Base-by-base conservation (phyloP, 768 basidiomycete species). In the Plicaturopsis crispa region DNA sequence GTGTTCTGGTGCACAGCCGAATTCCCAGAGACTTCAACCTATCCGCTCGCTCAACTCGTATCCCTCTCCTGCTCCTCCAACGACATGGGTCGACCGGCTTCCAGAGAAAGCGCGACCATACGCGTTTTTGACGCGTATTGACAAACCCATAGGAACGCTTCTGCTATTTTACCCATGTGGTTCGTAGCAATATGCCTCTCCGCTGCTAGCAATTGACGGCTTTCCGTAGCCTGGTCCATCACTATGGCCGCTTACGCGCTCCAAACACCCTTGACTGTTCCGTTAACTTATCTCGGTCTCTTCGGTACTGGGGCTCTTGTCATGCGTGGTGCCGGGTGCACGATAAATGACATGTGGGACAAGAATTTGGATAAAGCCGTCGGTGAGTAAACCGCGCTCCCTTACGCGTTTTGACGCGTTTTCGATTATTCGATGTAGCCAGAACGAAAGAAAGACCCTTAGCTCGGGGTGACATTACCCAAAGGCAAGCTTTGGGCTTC, bases 321-420 rank as follows among this genome's bases (percentile, higher is more conserved):
- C 36, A 99, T 99, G 96, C 80, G 96, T 14, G 90, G 94, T 4
- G 96, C 96, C 16, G 96, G 96, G 3, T 99, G 96, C 60, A 97
- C 90, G 3, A 94, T 99, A 49, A 99, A 99, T 57, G 96, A 99
- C 55, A 80, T 99, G 80, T 98, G 96, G 94, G 96, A 99, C 61
- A 73, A 71, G 46, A 79, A 88, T 44, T 75, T 96, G 32, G 96
- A 99, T 69, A 80, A 78, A 54, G 80, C 82, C 26, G 96, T 98
- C 35, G 91, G 93, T 92, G 52, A 47, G 71, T 51, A 5, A 33
- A n/a, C 34, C 38, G 35, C 10, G 30, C 22, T 24, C 37, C 24
- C 31, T n/a, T n/a, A n/a, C 21, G 38, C 20, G 17, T 28, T 28
- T 8, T 28, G 14, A 33, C 42, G 22, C 42, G 33, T 26, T 22